Evolutionary conservation across 345 rosid genomes (phyloP), one percentile per base, ranked within the genome.

Genomic region (Eutrema japonicum): DNA sequence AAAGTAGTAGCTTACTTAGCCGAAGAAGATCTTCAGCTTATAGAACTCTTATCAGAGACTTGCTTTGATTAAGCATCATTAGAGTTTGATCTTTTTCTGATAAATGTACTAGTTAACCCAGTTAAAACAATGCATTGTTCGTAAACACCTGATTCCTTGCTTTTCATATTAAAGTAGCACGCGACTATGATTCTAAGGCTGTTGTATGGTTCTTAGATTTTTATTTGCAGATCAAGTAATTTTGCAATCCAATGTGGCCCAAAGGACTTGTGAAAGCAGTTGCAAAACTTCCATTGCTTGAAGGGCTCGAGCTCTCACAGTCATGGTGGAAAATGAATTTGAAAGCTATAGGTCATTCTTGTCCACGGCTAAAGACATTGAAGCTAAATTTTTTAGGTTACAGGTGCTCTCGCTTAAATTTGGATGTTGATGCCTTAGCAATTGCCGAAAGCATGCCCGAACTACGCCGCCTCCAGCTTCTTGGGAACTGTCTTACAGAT

Each of bases 271-370:
- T 38, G 2, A 71, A 66, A 77, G 83, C 79, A 27, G 82, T 82
- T 61, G 18, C 36, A 47, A 84, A 77, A 43, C 70, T 86, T 65
- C 85, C 86, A 14, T 67, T 77, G 59, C 83, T 92, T 6, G 92
- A 92, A 79, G 88, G 81, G 12, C 85, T 92, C 10, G 90, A 88
- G 27, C 12, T 85, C 37, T 2, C 35, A 9, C 4, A 65, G 6
- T 56, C 73, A 5, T 22, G 26, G 26, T 22, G 67, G 27, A 18
- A 64, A 50, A n/a, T 13, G 26, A 22, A 63, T 56, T 30, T 77
- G 50, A 57, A 7, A 71, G 50, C 29, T 58, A 1, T 55, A 29
- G 79, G 79, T 43, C 7, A 56, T 13, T 62, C 70, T 54, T 55
- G 66, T 48, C 71, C 75, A 14, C 4, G 5, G 4, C 35, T 32